Evolutionary conservation across 2,329 filamentous ascomycete species (phyloP), one percentile per base, ranked within the genome.

Genomic region (Nemania sp.): DNA sequence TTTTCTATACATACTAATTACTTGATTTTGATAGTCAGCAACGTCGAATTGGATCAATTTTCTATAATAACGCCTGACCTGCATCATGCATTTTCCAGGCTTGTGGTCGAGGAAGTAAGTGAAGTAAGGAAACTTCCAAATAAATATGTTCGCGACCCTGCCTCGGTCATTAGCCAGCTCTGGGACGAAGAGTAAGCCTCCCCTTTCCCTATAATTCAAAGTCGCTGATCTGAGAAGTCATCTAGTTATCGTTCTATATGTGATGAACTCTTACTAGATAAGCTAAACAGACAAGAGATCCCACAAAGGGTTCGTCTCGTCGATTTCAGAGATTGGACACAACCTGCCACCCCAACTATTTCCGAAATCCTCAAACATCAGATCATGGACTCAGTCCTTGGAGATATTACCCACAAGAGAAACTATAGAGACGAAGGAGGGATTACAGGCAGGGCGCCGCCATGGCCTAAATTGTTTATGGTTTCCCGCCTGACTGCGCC

Each of bases 71-170:
- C 20, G 20, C 25, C 43, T 10, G 39, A 12, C 20, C 49, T 39
- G 2, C 32, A n/a, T 20, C 46, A 7, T 9, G 46, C 32, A 12
- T 3, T 10, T 29, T 29, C 25, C 25, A 29, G 17, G 29, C n/a
- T 18, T 51, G 37, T 57, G 11, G 40, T 35, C 4, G 10, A 39
- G 3, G 54, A 43, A 35, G 17, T 57, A 21, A n/a, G 29, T 17
- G 10, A 13, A 18, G 18, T 51, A 37, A 11, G 5, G 17, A 18
- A 39, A 21, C 32, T 39, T 9, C n/a, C 39, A 39, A 32, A 18
- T 13, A 57, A 57, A 21, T 29, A 29, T 15, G 15, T 57, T 35
- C 29, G 40, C 55, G 49, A 45, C 4, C 47, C 55, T 13, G 55
- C 39, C 1, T 32, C 20, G 1, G 18, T 57, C 18, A 57, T 57